Base-by-base conservation (phyloP, 1,284 basidiomycete genomes). In the Pterulicium gracile region DNA sequence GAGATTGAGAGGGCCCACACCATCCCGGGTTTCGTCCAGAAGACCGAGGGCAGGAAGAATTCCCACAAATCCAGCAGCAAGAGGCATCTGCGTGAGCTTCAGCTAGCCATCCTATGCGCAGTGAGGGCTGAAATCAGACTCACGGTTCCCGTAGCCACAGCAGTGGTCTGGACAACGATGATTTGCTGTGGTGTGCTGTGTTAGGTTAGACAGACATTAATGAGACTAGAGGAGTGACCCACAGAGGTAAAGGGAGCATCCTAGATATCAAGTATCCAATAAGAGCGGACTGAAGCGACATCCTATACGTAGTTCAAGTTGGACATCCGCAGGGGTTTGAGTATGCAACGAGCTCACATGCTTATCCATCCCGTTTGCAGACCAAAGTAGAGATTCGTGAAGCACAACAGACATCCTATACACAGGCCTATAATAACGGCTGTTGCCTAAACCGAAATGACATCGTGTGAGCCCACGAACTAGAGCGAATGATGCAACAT, bases 11-110 rank as follows among this genome's bases (percentile, higher is more conserved):
- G 94, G 87, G 1, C 74, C 73, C 14, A 75, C 73, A 2, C 89
- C 89, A 56, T 98, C 94, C 51, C 76, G 69, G 42, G 79, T 72
- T 54, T 78, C 72, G 42, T 79, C 77, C 24, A 98, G 73, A 51
- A 95, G 68, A 14, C 81, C 79, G 4, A 98, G 68, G 1, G 94
- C 94, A 1, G 94, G 94, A 18, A 98, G 73, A 50, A 98, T 94
- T 15, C 94, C 94, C 7, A 98, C 92, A 54, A 97, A 87, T 0
- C 94, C 93, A 3, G 93, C 93, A 4, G 92, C 89, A 17, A 98
- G 72, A 10, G 93, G 92, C 82, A 96, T 91, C 65, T 56, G 49
- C 15, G 43, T 39, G 24, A 14, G 20, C 41, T 48, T 20, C 18
- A 43, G 41, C 18, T n/a, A n/a, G n/a, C n/a, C n/a, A n/a, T n/a